Base-by-base conservation (phyloP, 148 eudicot species). In the Rhododendron williamsianum region DNA sequence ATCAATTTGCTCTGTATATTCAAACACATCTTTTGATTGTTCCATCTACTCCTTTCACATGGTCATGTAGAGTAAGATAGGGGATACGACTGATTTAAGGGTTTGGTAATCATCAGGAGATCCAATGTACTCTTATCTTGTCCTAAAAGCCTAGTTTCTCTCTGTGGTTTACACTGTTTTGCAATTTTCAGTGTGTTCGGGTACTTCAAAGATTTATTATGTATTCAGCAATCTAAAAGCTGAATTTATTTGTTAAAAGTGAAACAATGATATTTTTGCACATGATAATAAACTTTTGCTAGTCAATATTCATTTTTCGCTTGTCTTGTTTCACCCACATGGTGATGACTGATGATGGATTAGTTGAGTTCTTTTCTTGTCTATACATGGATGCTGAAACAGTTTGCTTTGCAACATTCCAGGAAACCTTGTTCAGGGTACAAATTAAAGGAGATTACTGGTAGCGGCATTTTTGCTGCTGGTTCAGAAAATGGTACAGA, bases 361-460 rank as follows among this genome's bases (percentile, higher is more conserved):
- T n/a, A 60, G 81, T 45, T 30, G 46, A 36, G 76, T 78, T 78
- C 25, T 35, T 52, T 67, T 69, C 5, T 49, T 71, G 0, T 67
- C 12, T 25, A 2, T 45, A 23, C 19, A 74, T 35, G n/a, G 16
- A 45, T 51, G 43, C 71, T 83, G 60, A 83, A 74, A 69, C 12
- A 71, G 82, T 49, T 78, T 35, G 49, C 71, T 82, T 4, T 76
- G 36, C 58, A n/a, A 81, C 51, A 52, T 86, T 84, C n/a, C 91
- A 96, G 98, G 92, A 94, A 94, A 90, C 98, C 98, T n/a, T 90
- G 93, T 89, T 96, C 98, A 45, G 98, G 85, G 25, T 84, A 93
- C 87, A 96, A 96, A 91, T 35, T 91, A 83, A 94, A 93, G 89
- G 98, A 96, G 89, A 96, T 94, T 86, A 94, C 96, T 23, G 98